phyloP scores from a whole-genome alignment of 306 rosid genomes.

The Geum urbanum region DNA sequence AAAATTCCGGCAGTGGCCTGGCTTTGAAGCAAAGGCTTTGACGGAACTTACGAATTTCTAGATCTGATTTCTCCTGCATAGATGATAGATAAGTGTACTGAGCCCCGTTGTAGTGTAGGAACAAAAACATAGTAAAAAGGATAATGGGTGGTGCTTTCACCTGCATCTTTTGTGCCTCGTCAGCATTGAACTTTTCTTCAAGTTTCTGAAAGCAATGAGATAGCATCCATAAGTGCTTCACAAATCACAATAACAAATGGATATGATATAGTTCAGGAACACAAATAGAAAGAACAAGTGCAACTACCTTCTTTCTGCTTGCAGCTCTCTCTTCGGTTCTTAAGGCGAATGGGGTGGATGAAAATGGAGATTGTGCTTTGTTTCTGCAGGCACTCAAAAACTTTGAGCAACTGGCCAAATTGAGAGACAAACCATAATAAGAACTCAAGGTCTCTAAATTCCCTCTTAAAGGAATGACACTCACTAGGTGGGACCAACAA shows the following conservation, averaged over 20 bases:
- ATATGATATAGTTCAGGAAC: neutral
- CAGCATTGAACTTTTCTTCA: conserved; percentile 86
- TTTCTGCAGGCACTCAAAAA: conserved; percentile 63
- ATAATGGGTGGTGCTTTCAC: conserved; percentile 32
- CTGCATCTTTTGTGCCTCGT: conserved; percentile 58
- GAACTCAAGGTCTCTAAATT: neutral
- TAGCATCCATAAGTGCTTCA: conserved; percentile 6
- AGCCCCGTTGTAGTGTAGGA: neutral
- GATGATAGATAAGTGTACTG: neutral
- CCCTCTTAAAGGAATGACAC: no score
- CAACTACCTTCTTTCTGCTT: conserved; percentile 77
- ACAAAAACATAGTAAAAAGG: neutral
- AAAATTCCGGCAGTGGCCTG: conserved; percentile 87
- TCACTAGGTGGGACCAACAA: neutral
- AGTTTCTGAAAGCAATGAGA: conserved; percentile 58
- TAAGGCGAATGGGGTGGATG: conserved; percentile 74
- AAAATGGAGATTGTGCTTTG: conserved; percentile 62
- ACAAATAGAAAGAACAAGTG: conserved; percentile 17
- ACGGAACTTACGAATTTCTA: conserved; percentile 61
- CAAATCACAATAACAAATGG: neutral
- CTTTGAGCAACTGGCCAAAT: conserved; percentile 39
- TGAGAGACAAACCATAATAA: conserved; percentile 21
- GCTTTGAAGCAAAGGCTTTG: conserved; percentile 92
- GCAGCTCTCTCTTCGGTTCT: conserved; percentile 93
- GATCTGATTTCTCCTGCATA: conserved; percentile 71